Base-by-base conservation (phyloP, 768 basidiomycete species). In the Panaeolus cyanescens region DNA sequence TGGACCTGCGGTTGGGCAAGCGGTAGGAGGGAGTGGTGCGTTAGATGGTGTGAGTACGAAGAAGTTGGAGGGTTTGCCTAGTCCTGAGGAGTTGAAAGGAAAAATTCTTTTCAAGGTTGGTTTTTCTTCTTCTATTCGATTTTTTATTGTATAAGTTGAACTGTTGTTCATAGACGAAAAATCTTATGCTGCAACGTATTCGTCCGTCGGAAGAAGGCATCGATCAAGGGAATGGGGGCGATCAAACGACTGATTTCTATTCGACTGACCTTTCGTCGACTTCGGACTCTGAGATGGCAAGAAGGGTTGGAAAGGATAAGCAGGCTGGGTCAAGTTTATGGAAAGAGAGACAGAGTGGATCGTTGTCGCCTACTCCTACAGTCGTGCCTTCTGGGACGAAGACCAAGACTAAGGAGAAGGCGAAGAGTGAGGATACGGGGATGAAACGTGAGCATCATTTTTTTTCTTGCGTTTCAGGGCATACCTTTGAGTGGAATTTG, bases 81-180 rank as follows among this genome's bases (percentile, higher is more conserved):
- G 95, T 71, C 97, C 97, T 0, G 90, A 94, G 60, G 87, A 92
- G 30, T 79, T 99, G 42, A 91, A 85, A 70, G 86, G 89, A 4
- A 85, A 84, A 67, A 87, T 99, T 25, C 64, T 99, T 62, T 76
- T 99, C 63, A 99, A 99, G 82, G 91, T 70, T 58, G 45, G 59
- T 56, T 64, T 22, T 31, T n/a, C 55, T 59, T n/a, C 55, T 59
- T 54, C 22, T 31, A n/a, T 34, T 32, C 54, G 33, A 8, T 45
- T 42, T 2, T 25, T 34, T 55, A 32, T 32, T 20, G 39, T 56
- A 12, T 56, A 4, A 57, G 54, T 22, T 42, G 31, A 32, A 42
- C 15, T 50, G 20, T 53, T 13, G 32, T 36, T n/a, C 20, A 9
- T 59, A 91, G 89, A 84, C 92, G 2, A 95, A 94, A 80, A 92